phyloP scores from a whole-genome alignment of 2,329 filamentous ascomycete genomes.

The Fusarium xyrophilum region DNA sequence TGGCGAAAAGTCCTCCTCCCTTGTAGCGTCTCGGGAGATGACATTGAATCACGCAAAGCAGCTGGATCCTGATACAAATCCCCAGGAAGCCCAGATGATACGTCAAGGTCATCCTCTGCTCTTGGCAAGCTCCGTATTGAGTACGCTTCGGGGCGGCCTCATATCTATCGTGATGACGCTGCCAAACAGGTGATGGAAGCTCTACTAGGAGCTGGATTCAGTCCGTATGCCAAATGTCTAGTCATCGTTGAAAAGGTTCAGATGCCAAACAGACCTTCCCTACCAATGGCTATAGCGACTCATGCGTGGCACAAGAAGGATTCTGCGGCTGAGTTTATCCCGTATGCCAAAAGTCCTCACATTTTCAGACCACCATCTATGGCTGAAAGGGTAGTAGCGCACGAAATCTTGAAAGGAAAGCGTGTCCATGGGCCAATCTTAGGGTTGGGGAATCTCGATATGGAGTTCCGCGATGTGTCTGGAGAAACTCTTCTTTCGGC shows the following conservation, averaged over 20 bases:
- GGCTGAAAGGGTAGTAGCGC: constrained; percentile 7
- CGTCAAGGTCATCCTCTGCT: constrained; percentile 2
- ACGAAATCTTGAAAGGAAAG: constrained; percentile 12
- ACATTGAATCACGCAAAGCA: background rate
- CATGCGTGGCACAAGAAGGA: background rate
- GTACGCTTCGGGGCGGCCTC: background rate
- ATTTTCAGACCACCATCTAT: background rate
- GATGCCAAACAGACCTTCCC: background rate
- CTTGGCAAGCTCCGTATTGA: background rate
- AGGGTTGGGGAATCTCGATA: constrained; percentile 11
- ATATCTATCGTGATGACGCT: too few species aligned
- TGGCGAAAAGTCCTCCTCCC: background rate
- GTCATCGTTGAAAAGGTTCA: background rate
- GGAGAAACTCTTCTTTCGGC: constrained; percentile 24
- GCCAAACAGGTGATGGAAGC: background rate
- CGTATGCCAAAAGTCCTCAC: background rate
- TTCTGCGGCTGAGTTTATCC: background rate
- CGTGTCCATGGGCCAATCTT: constrained; percentile 13
- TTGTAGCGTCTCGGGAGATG: background rate
- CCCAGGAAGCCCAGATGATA: background rate
- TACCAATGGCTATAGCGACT: background rate
- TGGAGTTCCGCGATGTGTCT: constrained; percentile 12
- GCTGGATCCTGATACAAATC: background rate
- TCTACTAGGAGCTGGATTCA: constrained; percentile 12
- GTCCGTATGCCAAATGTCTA: constrained; percentile 2